These are phyloP conservation scores for Daldinia vernicosa DNA, from an alignment of 495 filamentous ascomycete species.

Conservation along the genomic window DNA sequence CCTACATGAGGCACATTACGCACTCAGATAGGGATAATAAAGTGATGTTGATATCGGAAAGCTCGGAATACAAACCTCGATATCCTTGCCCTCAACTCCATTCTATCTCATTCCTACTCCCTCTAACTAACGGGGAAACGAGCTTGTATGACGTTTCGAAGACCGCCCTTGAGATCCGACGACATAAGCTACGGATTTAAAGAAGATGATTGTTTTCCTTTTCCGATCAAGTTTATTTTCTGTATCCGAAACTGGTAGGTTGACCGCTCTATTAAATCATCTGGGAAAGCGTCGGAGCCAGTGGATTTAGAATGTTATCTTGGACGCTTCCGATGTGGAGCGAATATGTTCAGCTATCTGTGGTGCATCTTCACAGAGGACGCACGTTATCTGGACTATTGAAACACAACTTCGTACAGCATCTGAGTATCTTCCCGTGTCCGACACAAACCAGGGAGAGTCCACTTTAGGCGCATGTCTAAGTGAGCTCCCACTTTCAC, in stretches of 20 bases:
- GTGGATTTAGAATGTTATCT: neutral
- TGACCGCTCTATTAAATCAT: neutral
- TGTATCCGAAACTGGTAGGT: neutral
- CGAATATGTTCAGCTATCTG: neutral
- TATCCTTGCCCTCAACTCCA: slow-evolving; percentile 26
- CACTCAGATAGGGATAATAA: neutral
- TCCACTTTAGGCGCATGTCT: neutral
- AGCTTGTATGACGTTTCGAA: slow-evolving; percentile 17
- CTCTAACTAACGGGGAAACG: neutral
- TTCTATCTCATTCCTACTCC: slow-evolving; percentile 13
- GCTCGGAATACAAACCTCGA: slow-evolving; percentile 30
- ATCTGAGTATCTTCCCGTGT: too few relatives aligned
- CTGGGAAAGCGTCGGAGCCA: neutral
- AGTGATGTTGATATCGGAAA: slow-evolving; percentile 33
- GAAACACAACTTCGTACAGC: neutral
- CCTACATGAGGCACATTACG: too few relatives aligned
- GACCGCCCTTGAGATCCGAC: neutral
- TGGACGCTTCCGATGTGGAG: neutral
- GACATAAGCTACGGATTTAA: neutral
- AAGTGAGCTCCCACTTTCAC: slow-evolving; percentile 18
- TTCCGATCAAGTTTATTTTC: neutral
- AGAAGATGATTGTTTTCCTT: neutral
- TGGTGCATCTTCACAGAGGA: neutral
- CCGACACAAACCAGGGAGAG: too few relatives aligned
- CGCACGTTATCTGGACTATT: slow-evolving; percentile 1